phyloP scores from a whole-genome alignment of 768 basidiomycete species.

The Agaricus blazei region DNA sequence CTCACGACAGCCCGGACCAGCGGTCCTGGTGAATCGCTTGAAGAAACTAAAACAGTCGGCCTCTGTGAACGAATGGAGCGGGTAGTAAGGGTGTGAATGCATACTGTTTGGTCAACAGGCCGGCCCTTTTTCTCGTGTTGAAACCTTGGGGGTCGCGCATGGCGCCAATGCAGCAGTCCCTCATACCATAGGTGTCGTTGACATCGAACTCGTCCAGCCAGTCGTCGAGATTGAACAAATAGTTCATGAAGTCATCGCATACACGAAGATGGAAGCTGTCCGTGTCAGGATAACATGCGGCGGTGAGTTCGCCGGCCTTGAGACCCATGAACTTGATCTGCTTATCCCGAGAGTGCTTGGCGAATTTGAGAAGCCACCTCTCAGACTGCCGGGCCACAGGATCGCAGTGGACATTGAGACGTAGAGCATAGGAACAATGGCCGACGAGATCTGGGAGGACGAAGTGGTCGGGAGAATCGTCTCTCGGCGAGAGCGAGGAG shows the following conservation, averaged over 20 bases:
- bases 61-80: conserved; percentile 17
- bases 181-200: conserved; percentile 15
- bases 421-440: conserved; percentile 41
- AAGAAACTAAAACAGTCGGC: conserved; percentile 39
- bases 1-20: conserved; percentile 48
- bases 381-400: conserved; percentile 39
- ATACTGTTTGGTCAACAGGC: conserved; percentile 19
- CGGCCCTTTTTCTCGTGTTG: conserved; percentile 18
- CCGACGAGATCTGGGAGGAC: conserved; percentile 50
- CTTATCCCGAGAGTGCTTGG: conserved; percentile 35
- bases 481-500: background rate
- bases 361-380: conserved; percentile 41
- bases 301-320: conserved; percentile 63
- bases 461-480: conserved; percentile 28
- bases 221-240: conserved; percentile 45
- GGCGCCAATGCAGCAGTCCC: conserved; percentile 17
- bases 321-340: conserved; percentile 47
- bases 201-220: conserved; percentile 18
- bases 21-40: conserved; percentile 52
- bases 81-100: background rate
- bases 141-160: conserved; percentile 17
- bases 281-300: conserved; percentile 56
- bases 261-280: conserved; percentile 54
- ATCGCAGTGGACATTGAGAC: conserved; percentile 38
- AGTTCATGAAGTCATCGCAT: conserved; percentile 65